A percentile compares a stretch with the other conserved stretches of the same genome.
phyloP scores from a whole-genome alignment of 2,329 filamentous ascomycete species.

The Mariannaea elegans region DNA sequence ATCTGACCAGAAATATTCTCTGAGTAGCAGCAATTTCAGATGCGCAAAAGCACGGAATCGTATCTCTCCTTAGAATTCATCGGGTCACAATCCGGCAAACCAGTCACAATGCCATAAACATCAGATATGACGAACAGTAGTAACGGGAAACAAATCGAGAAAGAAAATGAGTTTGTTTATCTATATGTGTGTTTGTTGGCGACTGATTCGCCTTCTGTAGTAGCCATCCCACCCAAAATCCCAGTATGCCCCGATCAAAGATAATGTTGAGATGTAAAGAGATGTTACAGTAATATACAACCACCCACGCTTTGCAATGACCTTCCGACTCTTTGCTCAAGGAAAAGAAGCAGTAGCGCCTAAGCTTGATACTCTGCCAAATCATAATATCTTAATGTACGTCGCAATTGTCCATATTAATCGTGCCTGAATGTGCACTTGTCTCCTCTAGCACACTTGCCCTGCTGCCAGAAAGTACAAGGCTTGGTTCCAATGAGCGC shows the following conservation, averaged over 20 bases:
- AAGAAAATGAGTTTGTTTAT: conserved; percentile 14
- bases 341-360: conserved; percentile 3
- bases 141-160: neutral
- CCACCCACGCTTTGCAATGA: neutral
- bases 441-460: conserved; percentile 76
- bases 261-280: conserved; percentile 12
- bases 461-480: conserved; percentile 75
- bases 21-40: no score
- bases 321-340: conserved; percentile 12
- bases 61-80: no score
- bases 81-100: neutral
- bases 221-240: conserved; percentile 1
- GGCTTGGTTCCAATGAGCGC: conserved; percentile 71
- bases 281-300: conserved; percentile 40
- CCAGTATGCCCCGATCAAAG: conserved; percentile 1
- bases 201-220: conserved; percentile 8
- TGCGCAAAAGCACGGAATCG: no score
- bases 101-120: neutral
- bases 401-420: conserved; percentile 28
- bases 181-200: conserved; percentile 18
- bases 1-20: neutral
- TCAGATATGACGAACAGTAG: neutral
- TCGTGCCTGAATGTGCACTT: conserved; percentile 80
- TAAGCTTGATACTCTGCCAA: conserved; percentile 2
- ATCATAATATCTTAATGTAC: conserved; percentile 14